Evolutionary conservation across 495 filamentous ascomycete species (phyloP), one percentile per base, ranked within the genome.

Genomic region (Hypoxylon subgilvum): DNA sequence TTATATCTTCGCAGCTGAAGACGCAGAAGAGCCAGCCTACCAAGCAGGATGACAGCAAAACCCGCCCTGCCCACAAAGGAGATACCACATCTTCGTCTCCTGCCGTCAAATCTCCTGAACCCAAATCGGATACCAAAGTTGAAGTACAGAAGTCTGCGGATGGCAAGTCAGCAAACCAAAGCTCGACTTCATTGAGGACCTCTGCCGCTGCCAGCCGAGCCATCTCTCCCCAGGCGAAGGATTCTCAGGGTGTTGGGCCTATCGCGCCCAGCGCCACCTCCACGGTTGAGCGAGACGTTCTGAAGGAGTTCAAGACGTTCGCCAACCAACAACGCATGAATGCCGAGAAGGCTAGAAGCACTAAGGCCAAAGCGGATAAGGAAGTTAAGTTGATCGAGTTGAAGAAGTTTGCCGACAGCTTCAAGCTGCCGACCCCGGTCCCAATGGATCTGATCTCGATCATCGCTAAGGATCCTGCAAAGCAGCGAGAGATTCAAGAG

Each of bases 361-460:
- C 80, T 44, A 89, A 91, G 67, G 84, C 84, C 16, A 90, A 88
- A 54, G 85, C 86, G 19, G 90, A 97, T 61, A 94, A 95, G 67
- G 88, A 89, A 54, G 81, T 92, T 60, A 97, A 95, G 75, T 70
- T 99, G 48, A 92, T 88, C 52, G 94, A 99, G 67, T 75, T 99
- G 51, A 92, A 92, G 82, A 96, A 91, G 60, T 99, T 99, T 66
- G 90, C 95, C 0, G 78, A 87, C 65, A 94, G 80, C 71, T 99
- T 99, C 79, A 97, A 96, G 72, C 82, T 99, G 1, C 82, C 86
- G 8, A 96, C 91, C 1, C 91, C 91, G 7, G 91, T 99, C 6
- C 94, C 94, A 5, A 85, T 84, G 55, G 94, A 99, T 72, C 73
- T 99, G 39, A 89, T 99, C 17, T 86, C 89, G 2, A 99, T 99